Conservation (phyloP, 257 asterid species). For the Lantana camara region DNA sequence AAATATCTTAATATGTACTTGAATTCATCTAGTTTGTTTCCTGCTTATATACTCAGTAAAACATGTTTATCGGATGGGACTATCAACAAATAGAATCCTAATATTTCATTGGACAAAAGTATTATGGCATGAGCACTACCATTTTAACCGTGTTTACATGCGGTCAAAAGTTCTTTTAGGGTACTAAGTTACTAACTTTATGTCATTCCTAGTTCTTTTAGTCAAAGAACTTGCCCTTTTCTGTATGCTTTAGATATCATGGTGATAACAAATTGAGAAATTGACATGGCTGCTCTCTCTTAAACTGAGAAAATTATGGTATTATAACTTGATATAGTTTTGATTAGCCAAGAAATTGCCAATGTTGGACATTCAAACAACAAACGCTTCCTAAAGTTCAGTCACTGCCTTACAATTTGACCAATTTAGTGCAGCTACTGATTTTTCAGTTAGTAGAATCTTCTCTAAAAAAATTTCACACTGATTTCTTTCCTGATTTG, state of each 20-base stretch:
- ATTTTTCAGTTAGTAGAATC: not conserved
- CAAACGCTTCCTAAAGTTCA: not conserved
- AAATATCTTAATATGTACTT: no score
- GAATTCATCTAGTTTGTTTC: no score
- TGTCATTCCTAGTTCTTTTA: no score
- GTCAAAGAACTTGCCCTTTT: not conserved
- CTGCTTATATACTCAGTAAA: no score
- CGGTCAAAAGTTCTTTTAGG: no score
- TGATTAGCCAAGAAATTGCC: not conserved
- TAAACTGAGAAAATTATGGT: not conserved
- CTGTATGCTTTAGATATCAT: not conserved
- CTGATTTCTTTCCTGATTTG: slow-evolving; percentile 13
- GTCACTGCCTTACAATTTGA: not conserved
- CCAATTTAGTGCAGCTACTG: not conserved
- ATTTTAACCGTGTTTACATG: no score
- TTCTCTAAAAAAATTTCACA: no score
- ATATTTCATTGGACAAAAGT: no score
- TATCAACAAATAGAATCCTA: no score
- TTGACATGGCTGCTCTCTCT: not conserved
- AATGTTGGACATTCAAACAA: not conserved
- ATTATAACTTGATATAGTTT: not conserved
- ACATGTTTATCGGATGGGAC: no score
- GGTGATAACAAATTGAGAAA: not conserved
- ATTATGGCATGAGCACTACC: no score
- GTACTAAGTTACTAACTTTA: no score